Evolutionary conservation across 2,329 filamentous ascomycete species (phyloP).

Genomic region (Colletotrichum sp.): DNA sequence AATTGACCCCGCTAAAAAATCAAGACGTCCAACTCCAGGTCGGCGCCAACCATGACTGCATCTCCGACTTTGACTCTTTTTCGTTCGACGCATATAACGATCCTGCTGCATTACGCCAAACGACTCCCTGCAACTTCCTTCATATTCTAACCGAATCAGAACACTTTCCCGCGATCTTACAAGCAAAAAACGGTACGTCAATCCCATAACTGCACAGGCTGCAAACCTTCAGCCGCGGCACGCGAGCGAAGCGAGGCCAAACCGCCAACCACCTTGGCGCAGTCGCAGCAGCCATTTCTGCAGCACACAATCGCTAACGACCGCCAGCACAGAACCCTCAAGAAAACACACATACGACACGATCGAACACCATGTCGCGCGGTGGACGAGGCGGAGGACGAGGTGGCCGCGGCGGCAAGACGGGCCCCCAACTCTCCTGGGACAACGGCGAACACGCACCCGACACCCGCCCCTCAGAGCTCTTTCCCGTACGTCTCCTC

Average conservation of each 20-base stretch:
- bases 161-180: not conserved
- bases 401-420: constrained; percentile 52
- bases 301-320: not conserved
- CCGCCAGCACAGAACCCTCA: not conserved
- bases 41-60: not conserved
- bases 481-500: constrained; percentile 55
- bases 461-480: constrained; percentile 62
- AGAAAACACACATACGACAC: not conserved
- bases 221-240: not conserved
- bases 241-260: not conserved
- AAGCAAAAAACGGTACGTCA: not conserved
- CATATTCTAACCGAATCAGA: rapidly evolving
- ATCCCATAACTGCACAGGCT: not conserved
- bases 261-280: not conserved
- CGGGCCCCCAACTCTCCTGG: constrained; percentile 56
- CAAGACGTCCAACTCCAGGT: not conserved
- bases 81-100: not conserved
- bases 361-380: constrained; percentile 45
- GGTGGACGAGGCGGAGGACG: constrained; percentile 51
- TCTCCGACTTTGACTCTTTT: not conserved
- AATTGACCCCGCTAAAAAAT: not conserved
- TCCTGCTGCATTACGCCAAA: not conserved
- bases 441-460: constrained; percentile 54
- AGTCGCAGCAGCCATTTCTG: not conserved
- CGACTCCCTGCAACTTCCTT: rapidly evolving